phyloP scores from a whole-genome alignment of 2,329 filamentous ascomycete species.

The Ceratocystis colombiana region DNA sequence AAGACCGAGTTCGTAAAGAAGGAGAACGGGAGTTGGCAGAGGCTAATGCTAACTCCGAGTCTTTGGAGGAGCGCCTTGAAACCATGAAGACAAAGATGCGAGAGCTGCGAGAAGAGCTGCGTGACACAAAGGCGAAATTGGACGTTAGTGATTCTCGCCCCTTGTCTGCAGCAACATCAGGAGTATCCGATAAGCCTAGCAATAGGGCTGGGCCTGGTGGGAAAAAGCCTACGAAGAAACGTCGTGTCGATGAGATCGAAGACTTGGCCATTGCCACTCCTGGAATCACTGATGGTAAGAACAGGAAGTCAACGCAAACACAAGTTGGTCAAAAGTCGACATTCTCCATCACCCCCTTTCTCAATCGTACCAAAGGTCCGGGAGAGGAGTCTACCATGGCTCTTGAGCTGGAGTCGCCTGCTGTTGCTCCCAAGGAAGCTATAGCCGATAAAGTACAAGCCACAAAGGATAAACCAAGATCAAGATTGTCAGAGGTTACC shows the following conservation, averaged over 20 bases:
- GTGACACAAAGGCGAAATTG: slow-evolving; percentile 37
- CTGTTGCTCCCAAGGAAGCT: slow-evolving; percentile 10
- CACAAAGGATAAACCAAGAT: slow-evolving; percentile 20
- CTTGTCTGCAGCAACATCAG: not conserved
- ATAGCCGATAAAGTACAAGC: slow-evolving; percentile 21
- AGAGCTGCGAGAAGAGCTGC: slow-evolving; percentile 40
- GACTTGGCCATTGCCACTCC: slow-evolving; percentile 42
- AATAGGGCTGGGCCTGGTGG: slow-evolving; percentile 31
- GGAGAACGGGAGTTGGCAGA: slow-evolving; percentile 48
- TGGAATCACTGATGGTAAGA: slow-evolving; percentile 36
- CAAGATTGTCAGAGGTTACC: slow-evolving; percentile 23
- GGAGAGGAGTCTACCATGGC: slow-evolving; percentile 30
- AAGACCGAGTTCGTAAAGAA: slow-evolving; percentile 39
- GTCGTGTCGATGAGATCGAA: slow-evolving; percentile 39
- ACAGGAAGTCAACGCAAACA: slow-evolving; percentile 50
- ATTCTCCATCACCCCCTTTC: slow-evolving; percentile 89
- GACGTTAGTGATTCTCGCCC: slow-evolving; percentile 31
- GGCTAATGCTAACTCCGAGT: slow-evolving; percentile 51
- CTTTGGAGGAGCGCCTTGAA: slow-evolving; percentile 60
- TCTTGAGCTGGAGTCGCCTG: slow-evolving; percentile 19
- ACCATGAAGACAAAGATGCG: slow-evolving; percentile 64
- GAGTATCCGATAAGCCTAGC: slow-evolving; percentile 28
- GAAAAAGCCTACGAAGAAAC: slow-evolving; percentile 37
- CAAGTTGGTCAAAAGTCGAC: slow-evolving; percentile 71
- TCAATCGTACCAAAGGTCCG: slow-evolving; percentile 59